Base-by-base conservation (phyloP, 768 basidiomycete genomes). In the Kwoniella newhampshirensis region DNA sequence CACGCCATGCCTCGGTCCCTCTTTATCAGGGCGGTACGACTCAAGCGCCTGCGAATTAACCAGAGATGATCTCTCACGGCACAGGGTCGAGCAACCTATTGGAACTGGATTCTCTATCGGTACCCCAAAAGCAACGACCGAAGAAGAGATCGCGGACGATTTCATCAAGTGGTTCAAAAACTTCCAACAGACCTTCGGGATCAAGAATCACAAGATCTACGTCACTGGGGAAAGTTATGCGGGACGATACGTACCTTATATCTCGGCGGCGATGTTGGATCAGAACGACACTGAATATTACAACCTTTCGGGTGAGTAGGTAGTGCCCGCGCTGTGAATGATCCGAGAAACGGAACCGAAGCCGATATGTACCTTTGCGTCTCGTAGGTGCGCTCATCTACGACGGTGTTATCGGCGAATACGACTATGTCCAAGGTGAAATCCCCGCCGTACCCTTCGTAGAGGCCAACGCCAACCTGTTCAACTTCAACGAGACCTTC, bases 91-190 rank as follows among this genome's bases (percentile, higher is more conserved):
- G n/a, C 26, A 52, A 12, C 51, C 51, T 26, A 40, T 39, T 7
- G 51, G 51, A 11, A 40, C 36, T 4, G 51, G 51, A 12, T 52
- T 52, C 51, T 52, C 51, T 3, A 25, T 23, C 12, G 51, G 51
- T 39, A 37, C 51, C 12, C 36, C 37, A 15, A 52, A n/a, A 40
- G 51, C 51, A 15, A 23, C 35, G 5, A 52, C 51, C 5, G 51
- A 52, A 40, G 51, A 52, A 18, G 51, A 52, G 36, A 52, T 52
- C 13, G 51, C 51, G 35, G 36, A 52, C 26, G 51, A 52, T 25
- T 52, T 52, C 20, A 39, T 52, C 28, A 37, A 41, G 51, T 52
- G n/a, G 18, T 52, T 52, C 36, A 37, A 52, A 18, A 52, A 52
- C 36, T 52, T 52, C 51, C 17, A 52, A 23, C 4, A 12, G 21